phyloP scores from a whole-genome alignment of 2,329 filamentous ascomycete species.

The Diaporthe amygdali region DNA sequence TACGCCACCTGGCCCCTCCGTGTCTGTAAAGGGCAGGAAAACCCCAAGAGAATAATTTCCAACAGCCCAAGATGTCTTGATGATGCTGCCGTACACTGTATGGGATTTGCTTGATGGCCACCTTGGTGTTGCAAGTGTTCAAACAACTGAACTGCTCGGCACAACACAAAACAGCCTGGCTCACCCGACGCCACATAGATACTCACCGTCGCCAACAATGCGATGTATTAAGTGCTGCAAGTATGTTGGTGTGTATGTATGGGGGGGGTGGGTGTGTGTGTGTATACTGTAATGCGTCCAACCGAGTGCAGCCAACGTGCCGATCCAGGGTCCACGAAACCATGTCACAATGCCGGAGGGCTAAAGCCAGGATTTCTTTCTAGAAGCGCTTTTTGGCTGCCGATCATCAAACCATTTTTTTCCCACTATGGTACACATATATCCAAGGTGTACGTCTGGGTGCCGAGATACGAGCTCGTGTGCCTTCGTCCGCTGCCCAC shows the following conservation, averaged over 20 bases:
- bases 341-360: conserved; percentile 1
- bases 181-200: neutral
- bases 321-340: conserved; percentile 12
- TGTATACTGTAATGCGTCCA: too few relatives aligned
- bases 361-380: conserved; percentile 11
- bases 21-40: neutral
- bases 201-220: too few relatives aligned
- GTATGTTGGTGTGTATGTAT: neutral
- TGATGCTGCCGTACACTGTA: neutral
- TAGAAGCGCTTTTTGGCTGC: conserved; percentile 2
- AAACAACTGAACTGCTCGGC: neutral
- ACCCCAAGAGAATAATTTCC: neutral
- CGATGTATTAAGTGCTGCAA: neutral
- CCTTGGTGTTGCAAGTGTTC: neutral
- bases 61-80: neutral
- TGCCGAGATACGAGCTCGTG: conserved; percentile 16
- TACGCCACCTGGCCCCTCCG: neutral
- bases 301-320: neutral
- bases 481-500: conserved; percentile 1
- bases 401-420: conserved; percentile 12
- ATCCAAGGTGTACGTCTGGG: neutral
- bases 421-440: neutral
- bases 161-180: neutral
- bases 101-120: neutral
- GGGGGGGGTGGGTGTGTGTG: neutral